phyloP scores from a whole-genome alignment of 2,329 filamentous ascomycete species.

The Dothideomycetidae sp. region DNA sequence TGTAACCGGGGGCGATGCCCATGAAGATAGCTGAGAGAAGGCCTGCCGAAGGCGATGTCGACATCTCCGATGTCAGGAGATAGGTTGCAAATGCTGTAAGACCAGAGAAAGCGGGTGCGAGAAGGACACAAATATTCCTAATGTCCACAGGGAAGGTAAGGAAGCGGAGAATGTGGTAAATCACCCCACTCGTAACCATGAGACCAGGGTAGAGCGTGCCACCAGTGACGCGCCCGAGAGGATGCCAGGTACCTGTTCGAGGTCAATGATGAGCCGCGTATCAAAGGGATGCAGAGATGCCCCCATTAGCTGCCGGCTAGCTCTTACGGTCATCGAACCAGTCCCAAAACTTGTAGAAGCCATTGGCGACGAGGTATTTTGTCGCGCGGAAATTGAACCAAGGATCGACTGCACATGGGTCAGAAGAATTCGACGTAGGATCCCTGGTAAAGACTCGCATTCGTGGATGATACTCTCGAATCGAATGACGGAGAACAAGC shows the following conservation, averaged over 20 bases:
- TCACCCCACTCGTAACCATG: slow-evolving; percentile 96
- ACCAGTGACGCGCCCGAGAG: slow-evolving; percentile 91
- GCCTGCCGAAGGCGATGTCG: slow-evolving; percentile 82
- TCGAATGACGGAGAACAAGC: slow-evolving; percentile 95
- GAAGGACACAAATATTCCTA: slow-evolving; percentile 93
- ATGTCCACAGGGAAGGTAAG: slow-evolving; percentile 91
- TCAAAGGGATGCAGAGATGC: too few relatives aligned
- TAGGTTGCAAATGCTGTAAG: slow-evolving; percentile 87
- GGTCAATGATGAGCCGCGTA: too few relatives aligned
- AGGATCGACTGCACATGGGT: slow-evolving; percentile 59
- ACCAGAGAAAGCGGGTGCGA: slow-evolving; percentile 87
- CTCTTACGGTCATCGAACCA: slow-evolving; percentile 92
- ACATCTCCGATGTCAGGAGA: slow-evolving; percentile 94
- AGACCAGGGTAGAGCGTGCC: slow-evolving; percentile 96
- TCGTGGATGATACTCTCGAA: slow-evolving; percentile 99
- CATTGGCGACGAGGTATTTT: slow-evolving; percentile 91
- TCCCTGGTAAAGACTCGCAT: slow-evolving; percentile 50
- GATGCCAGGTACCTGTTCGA: slow-evolving; percentile 92
- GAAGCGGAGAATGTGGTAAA: slow-evolving; percentile 84
- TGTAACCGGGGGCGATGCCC: slow-evolving; percentile 95
- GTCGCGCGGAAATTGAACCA: slow-evolving; percentile 99
- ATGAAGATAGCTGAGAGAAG: slow-evolving; percentile 91
- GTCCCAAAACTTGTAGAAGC: slow-evolving; percentile 98
- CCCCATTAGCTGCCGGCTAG: too few relatives aligned
- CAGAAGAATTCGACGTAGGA: slow-evolving; percentile 5